These are phyloP conservation scores for Cutaneotrichosporon sp. DNA, from an alignment of 1,284 basidiomycete species.

Conservation along the genomic window DNA sequence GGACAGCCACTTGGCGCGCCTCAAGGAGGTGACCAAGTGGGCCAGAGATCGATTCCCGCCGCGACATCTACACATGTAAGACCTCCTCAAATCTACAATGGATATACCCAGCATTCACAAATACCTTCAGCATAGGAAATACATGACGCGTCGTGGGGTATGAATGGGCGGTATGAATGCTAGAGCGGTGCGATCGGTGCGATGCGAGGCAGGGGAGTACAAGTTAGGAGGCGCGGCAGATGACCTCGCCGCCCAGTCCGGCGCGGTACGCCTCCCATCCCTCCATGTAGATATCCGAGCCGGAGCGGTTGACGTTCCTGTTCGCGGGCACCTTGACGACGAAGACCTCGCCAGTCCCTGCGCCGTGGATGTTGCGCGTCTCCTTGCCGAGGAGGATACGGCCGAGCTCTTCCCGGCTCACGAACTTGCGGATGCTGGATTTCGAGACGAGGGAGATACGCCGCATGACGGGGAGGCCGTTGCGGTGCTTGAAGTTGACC, in stretches of 20 bases:
- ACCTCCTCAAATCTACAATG: background rate
- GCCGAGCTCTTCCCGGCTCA: constrained; percentile 40
- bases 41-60: constrained; percentile 6
- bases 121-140: constrained; percentile 7
- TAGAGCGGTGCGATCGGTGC: constrained; percentile 3
- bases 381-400: constrained; percentile 41
- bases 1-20: constrained; percentile 14
- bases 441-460: constrained; percentile 42
- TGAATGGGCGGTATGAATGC: constrained; percentile 24
- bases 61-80: background rate
- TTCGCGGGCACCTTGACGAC: constrained; percentile 35
- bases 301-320: constrained; percentile 17
- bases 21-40: constrained; percentile 15
- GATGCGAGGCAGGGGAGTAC: background rate
- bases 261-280: constrained; percentile 49
- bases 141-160: constrained; percentile 14
- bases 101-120: constrained; percentile 3
- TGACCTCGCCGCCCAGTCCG: constrained; percentile 46
- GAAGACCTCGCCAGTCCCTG: constrained; percentile 46
- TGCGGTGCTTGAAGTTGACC: constrained; percentile 44
- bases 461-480: constrained; percentile 44
- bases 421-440: constrained; percentile 34
- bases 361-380: constrained; percentile 42
- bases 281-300: constrained; percentile 38
- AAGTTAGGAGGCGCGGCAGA: constrained; percentile 35